These are phyloP conservation scores for Pseudogymnoascus sp. DNA, from an alignment of 2,329 filamentous ascomycete species.

Conservation along the genomic window DNA sequence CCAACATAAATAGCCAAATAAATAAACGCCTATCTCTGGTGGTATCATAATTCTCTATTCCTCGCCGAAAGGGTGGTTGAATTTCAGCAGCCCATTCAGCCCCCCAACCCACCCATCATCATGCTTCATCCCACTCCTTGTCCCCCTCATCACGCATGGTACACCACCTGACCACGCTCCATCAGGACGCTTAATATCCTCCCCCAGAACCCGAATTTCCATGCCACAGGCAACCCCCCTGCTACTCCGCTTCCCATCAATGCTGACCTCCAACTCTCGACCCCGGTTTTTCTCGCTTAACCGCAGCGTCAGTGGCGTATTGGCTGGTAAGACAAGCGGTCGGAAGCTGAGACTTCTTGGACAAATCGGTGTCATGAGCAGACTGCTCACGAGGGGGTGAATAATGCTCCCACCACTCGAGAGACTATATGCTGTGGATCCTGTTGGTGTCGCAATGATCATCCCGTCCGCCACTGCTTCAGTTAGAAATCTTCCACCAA, in stretches of 20 bases:
- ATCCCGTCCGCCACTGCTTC: conserved; percentile 94
- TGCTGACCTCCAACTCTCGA: conserved; percentile 67
- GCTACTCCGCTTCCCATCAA: conserved; percentile 62
- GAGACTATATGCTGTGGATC: conserved; percentile 92
- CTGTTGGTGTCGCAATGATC: conserved; percentile 86
- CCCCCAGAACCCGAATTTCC: conserved; percentile 83
- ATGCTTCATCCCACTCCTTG: conserved; percentile 41
- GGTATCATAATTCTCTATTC: conserved; percentile 18
- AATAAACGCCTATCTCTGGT: neutral
- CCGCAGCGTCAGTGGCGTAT: conserved; percentile 73
- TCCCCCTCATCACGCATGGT: conserved; percentile 74
- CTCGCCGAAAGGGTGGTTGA: conserved; percentile 93
- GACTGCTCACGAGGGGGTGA: conserved; percentile 80
- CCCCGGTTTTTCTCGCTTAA: conserved; percentile 74
- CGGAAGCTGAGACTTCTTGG: conserved; percentile 87
- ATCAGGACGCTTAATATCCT: conserved; percentile 52
- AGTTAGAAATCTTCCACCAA: conserved; percentile 82
- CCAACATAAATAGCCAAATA: neutral
- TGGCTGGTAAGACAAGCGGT: conserved; percentile 78
- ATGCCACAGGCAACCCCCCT: conserved; percentile 63
- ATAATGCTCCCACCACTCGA: conserved; percentile 88
- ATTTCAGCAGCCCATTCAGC: conserved; percentile 86
- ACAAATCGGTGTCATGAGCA: conserved; percentile 90
- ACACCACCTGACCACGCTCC: conserved; percentile 65
- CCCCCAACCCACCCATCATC: conserved; percentile 97